These are phyloP conservation scores for Ashbya aceris DNA, from an alignment of 1,139 yeast species.

Conservation along the genomic window DNA sequence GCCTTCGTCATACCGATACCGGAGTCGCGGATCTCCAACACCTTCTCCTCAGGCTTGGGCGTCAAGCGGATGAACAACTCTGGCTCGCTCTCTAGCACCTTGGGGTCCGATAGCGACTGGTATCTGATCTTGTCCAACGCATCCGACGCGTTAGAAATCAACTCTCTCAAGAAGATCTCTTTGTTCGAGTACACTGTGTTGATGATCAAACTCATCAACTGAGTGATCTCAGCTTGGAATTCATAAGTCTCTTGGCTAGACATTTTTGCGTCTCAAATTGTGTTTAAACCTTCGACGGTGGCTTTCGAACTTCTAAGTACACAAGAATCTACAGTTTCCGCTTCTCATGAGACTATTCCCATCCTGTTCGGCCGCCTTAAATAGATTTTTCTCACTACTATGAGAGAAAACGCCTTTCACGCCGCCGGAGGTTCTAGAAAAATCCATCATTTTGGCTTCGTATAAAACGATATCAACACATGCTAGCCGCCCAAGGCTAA, in stretches of 20 bases:
- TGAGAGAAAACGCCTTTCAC: no score
- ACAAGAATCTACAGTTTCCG: not conserved
- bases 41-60: constrained; percentile 89
- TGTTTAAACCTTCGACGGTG: not conserved
- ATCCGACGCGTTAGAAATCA: constrained; percentile 97
- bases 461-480: not conserved
- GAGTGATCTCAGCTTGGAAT: constrained; percentile 99
- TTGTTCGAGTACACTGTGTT: constrained; percentile 99
- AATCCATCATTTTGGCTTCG: constrained; percentile 2
- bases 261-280: constrained; percentile 32
- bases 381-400: constrained; percentile 1
- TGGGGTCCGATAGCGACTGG: constrained; percentile 88
- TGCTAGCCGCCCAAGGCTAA: no score
- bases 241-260: constrained; percentile 76
- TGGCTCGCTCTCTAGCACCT: constrained; percentile 89
- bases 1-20: constrained; percentile 99
- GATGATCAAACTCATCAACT: constrained; percentile 99
- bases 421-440: not conserved
- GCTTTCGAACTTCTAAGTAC: not conserved
- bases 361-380: not conserved
- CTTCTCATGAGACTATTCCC: no score
- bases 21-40: constrained; percentile 95
- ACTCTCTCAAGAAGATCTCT: constrained; percentile 98
- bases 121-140: constrained; percentile 96
- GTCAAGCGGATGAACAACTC: constrained; percentile 95